Evolutionary conservation across 345 rosid genomes (phyloP).

Genomic region (Eucalyptus caleyi): DNA sequence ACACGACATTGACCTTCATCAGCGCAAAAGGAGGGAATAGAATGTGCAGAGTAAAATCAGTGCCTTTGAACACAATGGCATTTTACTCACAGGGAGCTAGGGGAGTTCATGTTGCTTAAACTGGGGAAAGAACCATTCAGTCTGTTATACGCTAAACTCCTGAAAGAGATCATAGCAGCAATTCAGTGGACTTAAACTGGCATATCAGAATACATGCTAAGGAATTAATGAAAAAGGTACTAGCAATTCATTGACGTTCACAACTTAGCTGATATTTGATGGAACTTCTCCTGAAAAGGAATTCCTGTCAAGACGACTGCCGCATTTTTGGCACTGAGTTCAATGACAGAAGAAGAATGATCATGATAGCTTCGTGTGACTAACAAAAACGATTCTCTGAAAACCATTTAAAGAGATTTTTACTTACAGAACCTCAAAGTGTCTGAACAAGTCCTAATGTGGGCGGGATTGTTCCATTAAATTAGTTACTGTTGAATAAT

Average conservation of each 20-base stretch:
- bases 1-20: neutral
- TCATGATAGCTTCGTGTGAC: neutral
- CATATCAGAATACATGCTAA: neutral
- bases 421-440: constrained; percentile 94
- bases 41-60: neutral
- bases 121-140: constrained; percentile 75
- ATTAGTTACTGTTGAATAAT: constrained; percentile 62
- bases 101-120: constrained; percentile 47
- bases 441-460: constrained; percentile 58
- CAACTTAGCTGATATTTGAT: constrained; percentile 54
- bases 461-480: constrained; percentile 52
- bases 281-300: constrained; percentile 47
- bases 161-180: constrained; percentile 3
- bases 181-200: neutral
- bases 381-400: neutral
- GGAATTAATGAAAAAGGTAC: constrained; percentile 2
- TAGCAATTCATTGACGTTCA: constrained; percentile 59
- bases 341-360: neutral
- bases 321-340: neutral
- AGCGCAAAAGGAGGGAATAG: neutral
- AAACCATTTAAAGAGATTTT: neutral
- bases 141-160: constrained; percentile 77
- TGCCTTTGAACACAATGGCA: neutral
- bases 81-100: constrained; percentile 57
- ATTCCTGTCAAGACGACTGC: constrained; percentile 84